Conservation (phyloP, 805 yeast species). For the Pichia paraexigua region DNA sequence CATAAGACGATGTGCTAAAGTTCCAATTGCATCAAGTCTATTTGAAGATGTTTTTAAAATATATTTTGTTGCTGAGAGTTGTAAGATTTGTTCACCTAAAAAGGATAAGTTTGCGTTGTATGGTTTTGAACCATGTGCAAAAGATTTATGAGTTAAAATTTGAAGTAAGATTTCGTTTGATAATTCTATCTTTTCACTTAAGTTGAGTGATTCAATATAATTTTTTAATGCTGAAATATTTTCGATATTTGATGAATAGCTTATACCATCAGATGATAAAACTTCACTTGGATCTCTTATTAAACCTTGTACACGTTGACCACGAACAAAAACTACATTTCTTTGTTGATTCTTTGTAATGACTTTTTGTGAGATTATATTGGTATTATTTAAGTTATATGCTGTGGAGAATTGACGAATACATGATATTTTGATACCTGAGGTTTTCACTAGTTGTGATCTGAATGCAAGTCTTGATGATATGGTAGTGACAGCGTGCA, state of each 20-base stretch:
- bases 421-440: not conserved
- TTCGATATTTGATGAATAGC: slow-evolving; percentile 44
- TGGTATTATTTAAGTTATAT: slow-evolving; percentile 4
- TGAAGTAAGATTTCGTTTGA: slow-evolving; percentile 65
- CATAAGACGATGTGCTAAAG: slow-evolving; percentile 42
- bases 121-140: slow-evolving; percentile 85
- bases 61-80: slow-evolving; percentile 38
- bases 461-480: not conserved
- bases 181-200: slow-evolving; percentile 33
- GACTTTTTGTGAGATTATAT: slow-evolving; percentile 11
- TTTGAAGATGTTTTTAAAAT: slow-evolving; percentile 23
- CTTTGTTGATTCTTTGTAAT: not conserved
- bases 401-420: not conserved
- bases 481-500: not conserved
- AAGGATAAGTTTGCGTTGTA: slow-evolving; percentile 79
- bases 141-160: slow-evolving; percentile 86
- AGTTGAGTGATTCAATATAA: slow-evolving; percentile 29
- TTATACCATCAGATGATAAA: slow-evolving; percentile 41
- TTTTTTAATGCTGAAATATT: slow-evolving; percentile 42
- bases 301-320: slow-evolving; percentile 60
- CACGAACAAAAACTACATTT: slow-evolving; percentile 35
- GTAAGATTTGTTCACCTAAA: slow-evolving; percentile 59
- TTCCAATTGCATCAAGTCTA: slow-evolving; percentile 40
- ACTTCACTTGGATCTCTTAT: slow-evolving; percentile 62
- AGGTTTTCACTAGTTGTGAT: not conserved